Evolutionary conservation across 345 rosid species (phyloP), one percentile per base, ranked within the genome.

Genomic region (Moringa oleifera): DNA sequence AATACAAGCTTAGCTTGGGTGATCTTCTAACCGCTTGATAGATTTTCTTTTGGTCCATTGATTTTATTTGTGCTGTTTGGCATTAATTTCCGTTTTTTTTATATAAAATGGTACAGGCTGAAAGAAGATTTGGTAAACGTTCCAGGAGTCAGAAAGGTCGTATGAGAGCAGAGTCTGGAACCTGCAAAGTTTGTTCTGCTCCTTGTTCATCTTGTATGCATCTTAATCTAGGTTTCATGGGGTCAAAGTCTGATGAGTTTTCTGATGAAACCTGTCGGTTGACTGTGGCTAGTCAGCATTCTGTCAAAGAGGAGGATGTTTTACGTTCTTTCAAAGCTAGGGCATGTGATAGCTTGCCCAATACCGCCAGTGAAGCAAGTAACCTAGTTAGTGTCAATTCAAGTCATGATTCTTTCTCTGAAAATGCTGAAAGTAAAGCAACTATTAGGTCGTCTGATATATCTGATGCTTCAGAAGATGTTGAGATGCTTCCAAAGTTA

Each of bases 161-260:
- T 57, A 57, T 68, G 28, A 71, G 69, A 68, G 68, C 62, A 66
- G 88, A 90, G 69, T 88, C 91, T 65, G 95, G 97, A 72, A 90
- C 84, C 63, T 84, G 91, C 68, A 85, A 82, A 72, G 86, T 82
- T 62, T 87, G 89, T 73, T 88, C 80, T 37, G 82, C 97, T 68
- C 86, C 94, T 72, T 83, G 96, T 78, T 87, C 90, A 58, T 92
- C 92, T 50, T 89, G 96, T 68, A 83, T 77, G 86, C 96, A 88
- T 69, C 82, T 69, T 62, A 77, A 69, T 59, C 57, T 59, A 55
- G 80, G 75, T 68, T 67, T 53, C 64, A 76, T 76, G 79, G 89
- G 79, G 63, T 76, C 80, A 25, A 86, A 88, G 71, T 78, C 23
- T 58, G 83, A 70, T 13, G 95, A 79, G 67, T 78, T 70, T 68